phyloP scores from a whole-genome alignment of 768 basidiomycete genomes.

The Calocybe gangraenosa region DNA sequence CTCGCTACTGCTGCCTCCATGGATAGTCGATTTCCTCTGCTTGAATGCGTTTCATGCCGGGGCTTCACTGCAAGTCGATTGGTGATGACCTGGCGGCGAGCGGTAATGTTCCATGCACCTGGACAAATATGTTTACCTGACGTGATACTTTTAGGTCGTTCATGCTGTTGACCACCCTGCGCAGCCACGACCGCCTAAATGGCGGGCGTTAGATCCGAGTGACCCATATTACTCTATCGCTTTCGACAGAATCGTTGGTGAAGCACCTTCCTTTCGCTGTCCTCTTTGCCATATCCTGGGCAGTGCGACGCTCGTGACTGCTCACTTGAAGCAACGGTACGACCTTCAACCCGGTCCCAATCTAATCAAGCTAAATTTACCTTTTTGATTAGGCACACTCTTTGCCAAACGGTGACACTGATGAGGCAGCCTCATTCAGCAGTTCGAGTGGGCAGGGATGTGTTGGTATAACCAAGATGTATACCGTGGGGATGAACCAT shows the following conservation, averaged over 20 bases:
- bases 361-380: neutral
- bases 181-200: slow-evolving; percentile 8
- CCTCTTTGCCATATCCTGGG: slow-evolving; percentile 15
- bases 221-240: slow-evolving; percentile 13
- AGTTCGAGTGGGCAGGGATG: slow-evolving; percentile 6
- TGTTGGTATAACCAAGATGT: neutral
- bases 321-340: slow-evolving; percentile 15
- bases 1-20: slow-evolving; percentile 20
- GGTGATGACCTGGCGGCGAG: slow-evolving; percentile 22
- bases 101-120: slow-evolving; percentile 33
- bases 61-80: slow-evolving; percentile 12
- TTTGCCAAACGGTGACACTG: slow-evolving; percentile 14
- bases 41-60: slow-evolving; percentile 22
- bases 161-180: slow-evolving; percentile 13
- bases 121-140: slow-evolving; percentile 1
- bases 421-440: slow-evolving; percentile 14
- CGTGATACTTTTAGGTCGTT: slow-evolving; percentile 10
- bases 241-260: slow-evolving; percentile 10
- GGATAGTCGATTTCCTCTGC: slow-evolving; percentile 20
- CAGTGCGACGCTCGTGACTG: slow-evolving; percentile 10
- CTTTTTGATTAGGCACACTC: slow-evolving; percentile 8
- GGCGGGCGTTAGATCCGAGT: slow-evolving; percentile 7
- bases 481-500: neutral
- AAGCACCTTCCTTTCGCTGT: slow-evolving; percentile 15
- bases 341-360: neutral